A percentile compares a stretch with the other conserved stretches of the same genome.
These are phyloP conservation scores for Xylariomycetidae sp. DNA, from an alignment of 2,329 filamentous ascomycete species.

Conservation along the genomic window DNA sequence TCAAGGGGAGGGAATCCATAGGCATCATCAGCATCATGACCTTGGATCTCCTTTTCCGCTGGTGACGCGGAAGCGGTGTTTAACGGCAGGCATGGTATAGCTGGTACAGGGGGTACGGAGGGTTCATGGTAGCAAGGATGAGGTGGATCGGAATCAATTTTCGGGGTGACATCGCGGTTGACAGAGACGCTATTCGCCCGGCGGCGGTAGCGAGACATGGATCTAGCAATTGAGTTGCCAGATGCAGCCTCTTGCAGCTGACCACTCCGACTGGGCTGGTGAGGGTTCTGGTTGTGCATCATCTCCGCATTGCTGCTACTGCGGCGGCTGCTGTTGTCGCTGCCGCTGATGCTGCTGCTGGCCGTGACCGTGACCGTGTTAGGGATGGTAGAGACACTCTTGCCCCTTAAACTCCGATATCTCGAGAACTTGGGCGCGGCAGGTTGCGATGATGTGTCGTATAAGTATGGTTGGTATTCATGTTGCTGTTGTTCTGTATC, in stretches of 20 bases:
- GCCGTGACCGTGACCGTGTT: constrained; percentile 13
- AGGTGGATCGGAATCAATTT: constrained; percentile 22
- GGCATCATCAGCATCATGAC: too few species aligned
- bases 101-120: constrained; percentile 23
- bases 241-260: constrained; percentile 13
- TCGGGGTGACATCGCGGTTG: constrained; percentile 21
- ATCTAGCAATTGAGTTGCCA: constrained; percentile 26
- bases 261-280: constrained; percentile 1
- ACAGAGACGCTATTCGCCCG: constrained; percentile 21
- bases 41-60: constrained; percentile 13
- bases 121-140: constrained; percentile 12
- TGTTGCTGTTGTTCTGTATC: too few species aligned
- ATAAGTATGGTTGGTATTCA: too few species aligned
- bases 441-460: constrained; percentile 9
- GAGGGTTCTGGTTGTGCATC: not conserved
- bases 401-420: constrained; percentile 29
- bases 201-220: constrained; percentile 31
- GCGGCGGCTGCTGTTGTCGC: constrained; percentile 12
- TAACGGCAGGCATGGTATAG: constrained; percentile 22
- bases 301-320: too few species aligned
- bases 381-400: constrained; percentile 23
- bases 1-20: too few species aligned
- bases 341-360: constrained; percentile 9
- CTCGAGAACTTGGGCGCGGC: constrained; percentile 26
- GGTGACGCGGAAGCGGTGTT: constrained; percentile 13